Conservation (phyloP, 371 early-diverging fungal species). For the Rhizomucor pusillus region DNA sequence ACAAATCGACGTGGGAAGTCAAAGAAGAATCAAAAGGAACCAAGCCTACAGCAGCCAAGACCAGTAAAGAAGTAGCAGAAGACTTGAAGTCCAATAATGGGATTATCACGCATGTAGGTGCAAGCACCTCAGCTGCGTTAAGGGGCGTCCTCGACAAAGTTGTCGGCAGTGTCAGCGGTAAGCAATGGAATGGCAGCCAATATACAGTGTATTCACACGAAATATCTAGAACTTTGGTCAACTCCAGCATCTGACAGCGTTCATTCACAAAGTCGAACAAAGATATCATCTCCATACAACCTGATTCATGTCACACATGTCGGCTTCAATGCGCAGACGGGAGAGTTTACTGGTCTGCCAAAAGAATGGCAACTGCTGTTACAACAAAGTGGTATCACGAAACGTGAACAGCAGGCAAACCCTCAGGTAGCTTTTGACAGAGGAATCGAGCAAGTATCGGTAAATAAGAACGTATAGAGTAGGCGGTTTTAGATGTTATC, state of each 20-base stretch:
- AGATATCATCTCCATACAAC: constrained; percentile 93
- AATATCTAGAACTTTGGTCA: constrained; percentile 10
- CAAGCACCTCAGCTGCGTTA: constrained; percentile 35
- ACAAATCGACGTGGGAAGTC: too few relatives aligned
- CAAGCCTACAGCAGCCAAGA: too few relatives aligned
- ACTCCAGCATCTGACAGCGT: constrained; percentile 27
- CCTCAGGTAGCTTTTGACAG: constrained; percentile 63
- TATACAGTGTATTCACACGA: not conserved
- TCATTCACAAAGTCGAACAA: constrained; percentile 85
- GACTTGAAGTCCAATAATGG: constrained; percentile 7
- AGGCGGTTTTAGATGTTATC: constrained; percentile 91
- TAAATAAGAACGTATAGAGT: not conserved
- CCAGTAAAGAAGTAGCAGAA: not conserved
- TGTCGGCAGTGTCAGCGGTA: constrained; percentile 60
- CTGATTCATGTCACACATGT: constrained; percentile 95
- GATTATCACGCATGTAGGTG: constrained; percentile 20
- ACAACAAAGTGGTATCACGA: constrained; percentile 89
- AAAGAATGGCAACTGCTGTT: constrained; percentile 90
- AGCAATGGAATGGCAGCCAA: constrained; percentile 11
- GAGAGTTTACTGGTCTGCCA: constrained; percentile 92
- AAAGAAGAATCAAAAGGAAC: too few relatives aligned
- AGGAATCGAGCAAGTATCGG: not conserved
- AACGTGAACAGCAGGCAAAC: constrained; percentile 90
- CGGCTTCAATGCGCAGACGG: constrained; percentile 85
- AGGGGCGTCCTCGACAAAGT: constrained; percentile 67